These are phyloP conservation scores for Epithele typhae DNA, from an alignment of 768 basidiomycete genomes.

Conservation along the genomic window DNA sequence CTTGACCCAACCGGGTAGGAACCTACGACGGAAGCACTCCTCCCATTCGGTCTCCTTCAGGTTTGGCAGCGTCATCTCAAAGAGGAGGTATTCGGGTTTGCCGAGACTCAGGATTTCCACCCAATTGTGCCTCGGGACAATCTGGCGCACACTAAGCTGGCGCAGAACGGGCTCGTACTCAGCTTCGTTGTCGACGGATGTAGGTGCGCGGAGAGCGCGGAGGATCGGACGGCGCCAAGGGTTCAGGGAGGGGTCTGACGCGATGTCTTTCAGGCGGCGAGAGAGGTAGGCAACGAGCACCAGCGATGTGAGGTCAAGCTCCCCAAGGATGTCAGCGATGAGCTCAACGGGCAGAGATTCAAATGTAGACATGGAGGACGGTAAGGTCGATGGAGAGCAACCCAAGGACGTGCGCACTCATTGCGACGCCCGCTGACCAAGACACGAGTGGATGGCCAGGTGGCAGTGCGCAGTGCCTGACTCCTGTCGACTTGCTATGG, in stretches of 20 bases:
- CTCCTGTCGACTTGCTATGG: background rate
- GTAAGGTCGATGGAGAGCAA: background rate
- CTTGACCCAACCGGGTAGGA: conserved; percentile 72
- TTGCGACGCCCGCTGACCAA: conserved; percentile 1
- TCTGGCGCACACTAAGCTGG: conserved; percentile 57
- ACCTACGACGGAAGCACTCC: conserved; percentile 66
- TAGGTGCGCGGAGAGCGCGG: conserved; percentile 41
- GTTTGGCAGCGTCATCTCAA: conserved; percentile 65
- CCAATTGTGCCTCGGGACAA: conserved; percentile 76
- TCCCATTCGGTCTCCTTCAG: conserved; percentile 67
- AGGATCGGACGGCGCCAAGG: conserved; percentile 74
- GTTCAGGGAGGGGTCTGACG: conserved; percentile 62
- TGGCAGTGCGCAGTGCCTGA: conserved; percentile 13
- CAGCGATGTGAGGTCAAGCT: conserved; percentile 62
- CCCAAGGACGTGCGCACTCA: background rate
- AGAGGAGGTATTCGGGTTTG: conserved; percentile 56
- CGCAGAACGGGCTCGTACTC: conserved; percentile 48
- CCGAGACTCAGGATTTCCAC: conserved; percentile 70
- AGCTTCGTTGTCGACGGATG: background rate
- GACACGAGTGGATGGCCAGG: background rate
- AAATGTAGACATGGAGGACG: conserved; percentile 13
- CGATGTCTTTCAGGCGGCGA: conserved; percentile 49
- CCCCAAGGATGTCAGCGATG: conserved; percentile 64
- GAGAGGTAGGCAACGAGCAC: conserved; percentile 58
- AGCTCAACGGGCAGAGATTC: conserved; percentile 73